Base-by-base conservation (phyloP, 805 yeast genomes). In the Kodamaea kaohsiungensis region DNA sequence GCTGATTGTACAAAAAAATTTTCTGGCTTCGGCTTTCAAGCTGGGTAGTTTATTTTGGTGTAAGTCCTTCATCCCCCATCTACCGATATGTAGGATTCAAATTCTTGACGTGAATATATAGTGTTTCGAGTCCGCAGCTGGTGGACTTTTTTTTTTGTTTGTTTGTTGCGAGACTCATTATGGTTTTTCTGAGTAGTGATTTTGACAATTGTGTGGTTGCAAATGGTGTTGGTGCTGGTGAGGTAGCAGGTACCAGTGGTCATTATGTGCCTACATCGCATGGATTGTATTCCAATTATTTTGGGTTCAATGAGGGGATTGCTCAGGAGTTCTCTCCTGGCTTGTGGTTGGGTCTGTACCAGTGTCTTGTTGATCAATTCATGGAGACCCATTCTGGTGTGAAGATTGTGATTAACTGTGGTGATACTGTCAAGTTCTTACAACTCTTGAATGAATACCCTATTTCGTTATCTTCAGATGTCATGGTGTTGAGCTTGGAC, bases 351-450 rank as follows among this genome's bases (percentile, higher is more conserved):
- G 73, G 71, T 9, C 56, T 65, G 3, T 65, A 63, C 40, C 35
- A 43, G 19, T 53, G 57, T 40, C 49, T 58, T 46, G 52, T 47
- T 18, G 48, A 46, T 40, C 46, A 52, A 6, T 51, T 51, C 22
- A 25, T 39, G 37, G 37, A 45, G 15, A 8, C 47, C 3, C 54
- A 51, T 35, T 12, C 43, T 12, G 18, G 30, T 3, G 50, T 73
- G 47, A 72, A 75, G 58, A 70, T 75, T 13, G 63, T 75, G 30
- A 68, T 75, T 48, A 75, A 75, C 59, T 75, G 79, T 54, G 69
- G 71, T 2, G 58, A 68, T 15, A 73, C 78, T 0, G 55, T 57
- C 45, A 57, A 51, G 16, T 75, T 75, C 51, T 61, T 75, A 25
- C 53, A 59, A n/a, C 59, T 56, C 15, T 53, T 75, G 15, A 65